Base-by-base conservation (phyloP, 1,139 yeast genomes). In the Suhomyces bolitotheri region DNA sequence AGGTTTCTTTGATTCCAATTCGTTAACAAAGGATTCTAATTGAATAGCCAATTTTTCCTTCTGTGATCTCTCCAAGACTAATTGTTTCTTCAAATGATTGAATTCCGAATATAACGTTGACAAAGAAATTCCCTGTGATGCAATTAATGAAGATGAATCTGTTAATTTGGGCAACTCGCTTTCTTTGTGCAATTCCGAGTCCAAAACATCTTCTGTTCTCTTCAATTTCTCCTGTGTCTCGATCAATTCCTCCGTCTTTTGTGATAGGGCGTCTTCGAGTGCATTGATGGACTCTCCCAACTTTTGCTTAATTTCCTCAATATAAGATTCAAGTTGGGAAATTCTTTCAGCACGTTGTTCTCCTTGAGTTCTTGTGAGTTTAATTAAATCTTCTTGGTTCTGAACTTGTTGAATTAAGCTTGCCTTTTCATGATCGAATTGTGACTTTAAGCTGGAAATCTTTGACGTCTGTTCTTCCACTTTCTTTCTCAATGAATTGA, bases 1-100 rank as follows among this genome's bases (percentile, higher is more conserved):
- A 0, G 97, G 97, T 37, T 88, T 82, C 49, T 85, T 82, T 16
- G 78, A 72, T 53, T 89, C 95, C 46, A 92, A 67, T 54, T 90
- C 97, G 21, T 67, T 69, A 22, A 89, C 77, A 49, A 90, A 82
- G 0, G 73, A 66, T 47, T 83, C 82, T 43, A 90, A 67, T 58
- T 88, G 92, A 23, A 66, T 59, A 40, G 90, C 84, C 38, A 90
- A 68, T 39, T 76, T 73, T 39, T 78, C 81, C 50, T 86, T 89
- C 40, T 85, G 82, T 21, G 81, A 72, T 47, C 79, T 76, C 54
- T 88, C 96, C 39, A 80, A 73, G 5, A 78, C 73, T 28, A 88
- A 62, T 47, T 84, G 82, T 45, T 78, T 82, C 58, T 80, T 82
- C 37, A 88, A 61, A 40, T 76, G 63, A 34, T 74, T 76, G 51